A percentile compares a stretch with the other conserved stretches of the same genome.
phyloP scores from a whole-genome alignment of 352 stramenopile genomes.

The Globisporangium acanthophoron region DNA sequence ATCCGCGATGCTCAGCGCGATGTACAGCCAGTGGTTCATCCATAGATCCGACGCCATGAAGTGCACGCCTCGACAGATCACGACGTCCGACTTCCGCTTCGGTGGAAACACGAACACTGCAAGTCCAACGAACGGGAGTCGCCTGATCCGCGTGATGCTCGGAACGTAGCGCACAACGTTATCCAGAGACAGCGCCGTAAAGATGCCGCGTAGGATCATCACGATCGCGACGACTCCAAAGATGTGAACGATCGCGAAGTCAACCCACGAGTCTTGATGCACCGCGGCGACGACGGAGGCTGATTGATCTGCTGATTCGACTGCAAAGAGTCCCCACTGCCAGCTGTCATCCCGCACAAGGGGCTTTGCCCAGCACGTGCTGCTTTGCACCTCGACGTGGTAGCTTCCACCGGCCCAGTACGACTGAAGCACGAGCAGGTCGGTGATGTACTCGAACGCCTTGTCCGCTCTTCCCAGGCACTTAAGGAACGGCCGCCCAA shows the following conservation, averaged over 20 bases:
- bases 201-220: constrained; percentile 34
- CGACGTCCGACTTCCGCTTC: constrained; percentile 19
- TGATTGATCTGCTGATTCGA: constrained; percentile 25
- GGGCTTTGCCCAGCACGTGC: constrained; percentile 31
- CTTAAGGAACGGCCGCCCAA: constrained; percentile 33
- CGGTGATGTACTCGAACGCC: constrained; percentile 45
- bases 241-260: constrained; percentile 16
- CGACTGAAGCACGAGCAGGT: constrained; percentile 42
- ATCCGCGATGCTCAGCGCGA: constrained; percentile 45
- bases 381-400: constrained; percentile 48
- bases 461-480: constrained; percentile 28
- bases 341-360: constrained; percentile 25
- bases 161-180: constrained; percentile 37
- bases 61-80: constrained; percentile 36
- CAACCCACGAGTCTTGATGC: constrained; percentile 22
- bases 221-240: constrained; percentile 40
- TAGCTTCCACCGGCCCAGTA: constrained; percentile 49
- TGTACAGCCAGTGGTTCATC: constrained; percentile 75
- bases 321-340: constrained; percentile 38
- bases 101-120: constrained; percentile 27
- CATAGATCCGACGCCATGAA: constrained; percentile 52
- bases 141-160: constrained; percentile 16
- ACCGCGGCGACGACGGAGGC: constrained; percentile 22
- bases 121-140: constrained; percentile 8
- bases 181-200: constrained; percentile 26